Evolutionary conservation across 306 rosid species (phyloP).

Genomic region (Echinosophora koreensis): DNA sequence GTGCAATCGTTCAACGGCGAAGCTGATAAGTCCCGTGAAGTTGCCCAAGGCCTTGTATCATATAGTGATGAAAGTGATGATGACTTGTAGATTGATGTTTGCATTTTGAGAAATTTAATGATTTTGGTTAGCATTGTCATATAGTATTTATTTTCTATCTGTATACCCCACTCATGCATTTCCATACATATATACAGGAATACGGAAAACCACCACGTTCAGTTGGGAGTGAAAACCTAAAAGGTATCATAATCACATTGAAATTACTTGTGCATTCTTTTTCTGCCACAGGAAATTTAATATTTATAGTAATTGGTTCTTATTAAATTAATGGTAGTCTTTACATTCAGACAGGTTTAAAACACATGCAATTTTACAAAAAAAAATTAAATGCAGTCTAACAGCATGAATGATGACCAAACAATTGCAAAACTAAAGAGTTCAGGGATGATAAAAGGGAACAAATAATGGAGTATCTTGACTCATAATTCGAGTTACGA

Average conservation of each 20-base stretch:
- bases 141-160: neutral
- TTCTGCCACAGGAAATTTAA: neutral
- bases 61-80: constrained; percentile 94
- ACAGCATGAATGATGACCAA: no score
- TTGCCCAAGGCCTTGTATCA: constrained; percentile 68
- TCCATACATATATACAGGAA: constrained; percentile 18
- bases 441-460: no score
- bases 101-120: constrained; percentile 12
- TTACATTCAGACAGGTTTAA: neutral
- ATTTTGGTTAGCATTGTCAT: neutral
- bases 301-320: neutral
- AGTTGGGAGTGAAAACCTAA: constrained; percentile 9
- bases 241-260: constrained; percentile 1
- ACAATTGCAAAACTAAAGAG: no score
- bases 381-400: no score
- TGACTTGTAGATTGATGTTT: constrained; percentile 48
- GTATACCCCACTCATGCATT: constrained; percentile 4
- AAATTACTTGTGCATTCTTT: neutral
- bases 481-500: no score
- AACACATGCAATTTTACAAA: no score
- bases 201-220: constrained; percentile 18
- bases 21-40: constrained; percentile 50
- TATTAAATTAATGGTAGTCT: neutral
- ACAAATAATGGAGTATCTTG: no score
- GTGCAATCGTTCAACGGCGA: constrained; percentile 41